Evolutionary conservation across 1,139 yeast species (phyloP), one percentile per base, ranked within the genome.

Genomic region (Scheffersomyces parashehatae): DNA sequence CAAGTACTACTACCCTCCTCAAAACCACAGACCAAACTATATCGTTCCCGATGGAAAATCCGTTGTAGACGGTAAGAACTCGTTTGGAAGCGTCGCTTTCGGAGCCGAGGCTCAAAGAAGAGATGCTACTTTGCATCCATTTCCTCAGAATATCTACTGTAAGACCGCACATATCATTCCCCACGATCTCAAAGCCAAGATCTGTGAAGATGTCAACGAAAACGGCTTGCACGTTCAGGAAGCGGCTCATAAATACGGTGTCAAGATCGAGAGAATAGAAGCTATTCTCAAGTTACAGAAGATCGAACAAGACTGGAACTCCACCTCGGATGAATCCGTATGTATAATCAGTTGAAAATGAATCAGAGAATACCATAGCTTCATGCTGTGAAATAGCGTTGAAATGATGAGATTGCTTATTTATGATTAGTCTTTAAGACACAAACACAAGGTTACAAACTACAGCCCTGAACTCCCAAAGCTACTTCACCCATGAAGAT

Each of bases 251-350:
- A 82, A 81, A 56, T 85, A 83, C 57, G 93, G 95, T 5, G 73
- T 93, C 48, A 87, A 88, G 58, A 79, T 90, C 51, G 88, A 90
- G 43, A 79, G 98, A 62, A 77, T 93, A 29, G 97, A 90, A 59
- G 98, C 97, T 13, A 75, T 91, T 49, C 71, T 88, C 28, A 82
- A 80, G 61, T 76, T 93, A 53, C 73, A 78, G 49, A 72, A 70
- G 35, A 77, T 90, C 45, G 95, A 90, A 66, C 67, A 77, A 51
- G 67, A 75, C 41, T 81, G 85, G 82, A 71, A 67, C 11, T 11
- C 11, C 35, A 14, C 15, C 8, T 31, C 35, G n/a, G 24, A 20
- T 47, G 65, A 75, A 58, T 65, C 78, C 55, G 95, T 84, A 79
- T 70, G 89, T 82, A 60, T 58, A 38, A 15, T 14, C 13, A 16